A percentile compares a stretch with the other conserved stretches of the same genome.
Conservation (phyloP, 495 filamentous ascomycete species). For the Pseudoneurospora amorphoporcata region DNA sequence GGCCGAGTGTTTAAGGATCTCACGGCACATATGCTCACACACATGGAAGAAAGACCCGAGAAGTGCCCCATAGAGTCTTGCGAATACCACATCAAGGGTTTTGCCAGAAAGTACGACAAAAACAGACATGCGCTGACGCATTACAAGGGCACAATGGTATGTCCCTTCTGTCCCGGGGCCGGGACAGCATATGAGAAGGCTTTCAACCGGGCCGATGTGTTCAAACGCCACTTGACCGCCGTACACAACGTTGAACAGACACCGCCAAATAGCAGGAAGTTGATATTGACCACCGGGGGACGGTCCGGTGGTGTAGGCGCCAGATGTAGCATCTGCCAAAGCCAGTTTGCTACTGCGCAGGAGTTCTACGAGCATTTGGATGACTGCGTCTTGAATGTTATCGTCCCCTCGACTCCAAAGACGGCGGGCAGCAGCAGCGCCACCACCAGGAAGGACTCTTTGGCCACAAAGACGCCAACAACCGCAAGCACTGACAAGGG, state of each 20-base stretch:
- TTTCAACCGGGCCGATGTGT: constrained; percentile 97
- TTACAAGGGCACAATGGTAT: constrained; percentile 99
- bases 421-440: constrained; percentile 13
- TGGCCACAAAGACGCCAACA: constrained; percentile 16
- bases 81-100: constrained; percentile 92
- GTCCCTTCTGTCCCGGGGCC: constrained; percentile 89
- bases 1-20: constrained; percentile 88
- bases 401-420: constrained; percentile 75
- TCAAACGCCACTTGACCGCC: constrained; percentile 92
- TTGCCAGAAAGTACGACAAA: constrained; percentile 97
- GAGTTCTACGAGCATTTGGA: constrained; percentile 99
- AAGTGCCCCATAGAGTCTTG: constrained; percentile 94
- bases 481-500: constrained; percentile 20
- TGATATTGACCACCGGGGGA: constrained; percentile 17
- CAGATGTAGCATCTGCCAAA: constrained; percentile 91
- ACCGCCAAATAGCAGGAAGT: constrained; percentile 85
- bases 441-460: constrained; percentile 19
- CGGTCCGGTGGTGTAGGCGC: constrained; percentile 53
- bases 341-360: constrained; percentile 82
- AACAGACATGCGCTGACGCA: constrained; percentile 97
- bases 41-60: constrained; percentile 85
- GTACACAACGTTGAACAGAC: constrained; percentile 94
- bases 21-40: constrained; percentile 93
- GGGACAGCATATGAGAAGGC: constrained; percentile 93
- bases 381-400: constrained; percentile 92